These are phyloP conservation scores for Piper longum DNA, from an alignment of 164 flowering plant genomes.

Conservation along the genomic window DNA sequence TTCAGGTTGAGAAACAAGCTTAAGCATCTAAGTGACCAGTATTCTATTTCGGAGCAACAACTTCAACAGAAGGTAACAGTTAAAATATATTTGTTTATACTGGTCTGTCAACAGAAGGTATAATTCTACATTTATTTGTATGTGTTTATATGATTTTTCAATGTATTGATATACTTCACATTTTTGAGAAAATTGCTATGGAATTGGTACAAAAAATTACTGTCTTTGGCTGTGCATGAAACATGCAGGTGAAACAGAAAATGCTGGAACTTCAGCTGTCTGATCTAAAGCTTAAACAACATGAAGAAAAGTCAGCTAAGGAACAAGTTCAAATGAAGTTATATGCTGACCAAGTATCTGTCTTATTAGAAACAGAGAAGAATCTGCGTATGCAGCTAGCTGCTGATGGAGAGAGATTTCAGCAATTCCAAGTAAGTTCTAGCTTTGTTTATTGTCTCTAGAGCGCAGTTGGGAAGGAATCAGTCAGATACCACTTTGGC, in stretches of 20 bases:
- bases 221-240: background rate
- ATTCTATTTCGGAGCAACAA: constrained; percentile 71
- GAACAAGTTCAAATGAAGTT: constrained; percentile 78
- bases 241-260: constrained; percentile 74
- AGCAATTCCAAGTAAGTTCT: constrained; percentile 69
- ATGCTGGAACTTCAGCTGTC: constrained; percentile 78
- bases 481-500: too few relatives aligned
- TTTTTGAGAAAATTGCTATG: too few relatives aligned
- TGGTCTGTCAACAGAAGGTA: too few relatives aligned
- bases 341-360: constrained; percentile 86
- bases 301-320: constrained; percentile 63
- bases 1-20: constrained; percentile 69
- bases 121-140: background rate
- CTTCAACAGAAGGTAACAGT: constrained; percentile 53
- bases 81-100: too few relatives aligned
- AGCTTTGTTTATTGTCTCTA: background rate
- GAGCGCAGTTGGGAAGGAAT: background rate
- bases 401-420: constrained; percentile 92
- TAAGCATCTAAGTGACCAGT: constrained; percentile 74
- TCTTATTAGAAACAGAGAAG: constrained; percentile 73
- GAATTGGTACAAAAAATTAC: too few relatives aligned
- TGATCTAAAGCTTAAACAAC: constrained; percentile 73
- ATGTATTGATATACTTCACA: background rate
- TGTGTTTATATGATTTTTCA: background rate
- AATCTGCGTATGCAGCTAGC: constrained; percentile 67